phyloP scores from a whole-genome alignment of 2,329 filamentous ascomycete species.

The Ophiocordyceps camponoti-leonardi region DNA sequence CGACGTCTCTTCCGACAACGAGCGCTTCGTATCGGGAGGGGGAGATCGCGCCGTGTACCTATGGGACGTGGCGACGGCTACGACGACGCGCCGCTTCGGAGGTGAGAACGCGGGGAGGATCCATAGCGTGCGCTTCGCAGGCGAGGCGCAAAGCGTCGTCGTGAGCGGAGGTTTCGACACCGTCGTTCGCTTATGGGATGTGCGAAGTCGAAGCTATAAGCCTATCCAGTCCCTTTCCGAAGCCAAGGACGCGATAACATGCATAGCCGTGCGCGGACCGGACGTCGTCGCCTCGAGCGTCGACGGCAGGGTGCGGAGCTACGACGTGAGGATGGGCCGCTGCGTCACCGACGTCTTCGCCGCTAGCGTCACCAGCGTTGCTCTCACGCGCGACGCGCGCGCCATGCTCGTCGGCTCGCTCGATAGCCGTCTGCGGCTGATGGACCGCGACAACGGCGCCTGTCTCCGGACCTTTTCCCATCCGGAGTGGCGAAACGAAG shows the following conservation, averaged over 20 bases:
- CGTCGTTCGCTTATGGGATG: slow-evolving; percentile 62
- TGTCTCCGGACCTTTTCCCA: slow-evolving; percentile 56
- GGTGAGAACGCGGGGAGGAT: slow-evolving; percentile 51
- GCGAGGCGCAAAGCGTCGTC: slow-evolving; percentile 56
- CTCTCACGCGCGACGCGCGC: slow-evolving; percentile 53
- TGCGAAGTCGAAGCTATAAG: slow-evolving; percentile 32
- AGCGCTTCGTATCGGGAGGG: slow-evolving; percentile 70
- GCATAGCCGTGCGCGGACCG: slow-evolving; percentile 26
- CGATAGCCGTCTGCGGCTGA: slow-evolving; percentile 60
- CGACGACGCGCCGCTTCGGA: slow-evolving; percentile 59
- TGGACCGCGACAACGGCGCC: slow-evolving; percentile 61
- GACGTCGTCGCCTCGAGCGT: slow-evolving; percentile 63
- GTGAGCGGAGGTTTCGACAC: slow-evolving; percentile 61
- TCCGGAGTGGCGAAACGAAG: slow-evolving; percentile 41
- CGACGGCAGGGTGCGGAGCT: slow-evolving; percentile 64
- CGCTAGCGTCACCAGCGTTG: slow-evolving; percentile 57
- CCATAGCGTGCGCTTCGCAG: slow-evolving; percentile 65
- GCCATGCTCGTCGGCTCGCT: slow-evolving; percentile 58
- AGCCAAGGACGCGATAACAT: slow-evolving; percentile 51
- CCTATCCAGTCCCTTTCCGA: slow-evolving; percentile 59
- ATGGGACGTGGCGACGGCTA: slow-evolving; percentile 78
- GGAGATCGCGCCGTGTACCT: slow-evolving; percentile 84
- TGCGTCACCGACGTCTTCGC: slow-evolving; percentile 55
- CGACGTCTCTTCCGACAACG: slow-evolving; percentile 57
- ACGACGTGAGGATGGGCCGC: slow-evolving; percentile 66